Base-by-base conservation (phyloP, 257 asterid genomes). In the Capsicum baccatum region DNA sequence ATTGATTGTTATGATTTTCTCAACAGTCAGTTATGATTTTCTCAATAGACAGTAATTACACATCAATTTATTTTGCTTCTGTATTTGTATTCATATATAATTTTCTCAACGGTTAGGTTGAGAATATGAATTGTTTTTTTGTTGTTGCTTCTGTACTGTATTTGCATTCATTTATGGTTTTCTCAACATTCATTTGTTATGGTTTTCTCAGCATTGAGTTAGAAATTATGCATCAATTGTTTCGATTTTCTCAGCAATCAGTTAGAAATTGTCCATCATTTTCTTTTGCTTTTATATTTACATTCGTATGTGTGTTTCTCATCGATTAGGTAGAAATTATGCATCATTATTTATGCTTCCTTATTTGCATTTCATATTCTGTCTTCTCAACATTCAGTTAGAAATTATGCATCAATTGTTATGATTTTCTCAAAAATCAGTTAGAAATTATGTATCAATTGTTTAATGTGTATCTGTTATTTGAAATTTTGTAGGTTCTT, bases 401-500 rank as follows among this genome's bases (percentile, higher is more conserved):
- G 58, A 55, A 55, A 55, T 55, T 12, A 55, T 3, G 56, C 56
- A 52, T 52, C 13, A 52, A 52, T 9, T 52, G 56, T 10, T 10
- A 52, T 52, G 56, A 52, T 52, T 52, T 52, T 52, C 4, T 52
- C 17, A 55, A 13, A 6, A 55, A 13, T 55, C 16, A 55, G 17
- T 3, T 12, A 14, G 58, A 55, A 55, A 55, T 26, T 37, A 85
- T 55, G 91, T 82, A 26, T n/a, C 11, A 0, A 42, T 33, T 2
- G 35, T 63, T 76, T 17, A 47, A 8, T 33, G 66, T 8, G 8
- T 64, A 19, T n/a, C 0, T 35, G 80, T 21, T 71, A 71, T 71
- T 47, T n/a, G n/a, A 73, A 47, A 0, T 47, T 19, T 37, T 3
- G 42, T 59, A 93, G 95, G 92, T 81, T 84, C 94, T 90, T 39